A percentile compares a stretch with the other conserved stretches of the same genome.
phyloP scores from a whole-genome alignment of 2,329 filamentous ascomycete genomes.

The Metarhizium guizhouense region DNA sequence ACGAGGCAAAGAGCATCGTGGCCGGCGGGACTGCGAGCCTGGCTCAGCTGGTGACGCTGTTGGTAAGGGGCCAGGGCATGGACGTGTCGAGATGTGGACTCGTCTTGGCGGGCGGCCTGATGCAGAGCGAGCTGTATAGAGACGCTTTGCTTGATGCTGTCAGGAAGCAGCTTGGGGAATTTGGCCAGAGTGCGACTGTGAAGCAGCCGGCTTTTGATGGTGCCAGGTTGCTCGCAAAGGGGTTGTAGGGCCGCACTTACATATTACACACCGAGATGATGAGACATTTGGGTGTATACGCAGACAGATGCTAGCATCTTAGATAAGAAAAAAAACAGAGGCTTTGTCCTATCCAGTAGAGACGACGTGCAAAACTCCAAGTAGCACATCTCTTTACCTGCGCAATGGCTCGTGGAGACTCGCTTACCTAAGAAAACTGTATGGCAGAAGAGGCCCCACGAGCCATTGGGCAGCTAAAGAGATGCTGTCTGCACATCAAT shows the following conservation, averaged over 20 bases:
- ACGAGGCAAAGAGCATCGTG: constrained; percentile 11
- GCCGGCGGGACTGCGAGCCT: constrained; percentile 11
- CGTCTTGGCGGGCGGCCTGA: constrained; percentile 14
- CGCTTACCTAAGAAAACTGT: too few species aligned
- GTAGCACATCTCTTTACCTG: too few species aligned
- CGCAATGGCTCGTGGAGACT: too few species aligned
- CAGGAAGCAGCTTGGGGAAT: constrained; percentile 7
- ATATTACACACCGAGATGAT: too few species aligned
- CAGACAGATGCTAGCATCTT: too few species aligned
- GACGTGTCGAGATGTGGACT: constrained; percentile 9
- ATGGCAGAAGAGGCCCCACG: too few species aligned
- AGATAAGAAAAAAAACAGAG: too few species aligned
- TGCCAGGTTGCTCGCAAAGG: constrained; percentile 4
- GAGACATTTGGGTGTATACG: too few species aligned
- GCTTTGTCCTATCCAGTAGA: too few species aligned
- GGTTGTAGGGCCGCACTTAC: neutral
- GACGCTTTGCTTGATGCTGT: constrained; percentile 3
- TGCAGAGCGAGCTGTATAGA: constrained; percentile 12
- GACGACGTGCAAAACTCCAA: too few species aligned
- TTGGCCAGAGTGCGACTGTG: constrained; percentile 9
- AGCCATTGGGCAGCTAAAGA: too few species aligned
- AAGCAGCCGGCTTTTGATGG: constrained; percentile 10
- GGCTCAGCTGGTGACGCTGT: neutral
- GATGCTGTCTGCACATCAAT: too few species aligned
- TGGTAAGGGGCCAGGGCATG: constrained; percentile 10